A percentile compares a stretch with the other conserved stretches of the same genome.
These are phyloP conservation scores for Limonium bicolor DNA, from an alignment of 148 eudicot genomes.

Conservation along the genomic window DNA sequence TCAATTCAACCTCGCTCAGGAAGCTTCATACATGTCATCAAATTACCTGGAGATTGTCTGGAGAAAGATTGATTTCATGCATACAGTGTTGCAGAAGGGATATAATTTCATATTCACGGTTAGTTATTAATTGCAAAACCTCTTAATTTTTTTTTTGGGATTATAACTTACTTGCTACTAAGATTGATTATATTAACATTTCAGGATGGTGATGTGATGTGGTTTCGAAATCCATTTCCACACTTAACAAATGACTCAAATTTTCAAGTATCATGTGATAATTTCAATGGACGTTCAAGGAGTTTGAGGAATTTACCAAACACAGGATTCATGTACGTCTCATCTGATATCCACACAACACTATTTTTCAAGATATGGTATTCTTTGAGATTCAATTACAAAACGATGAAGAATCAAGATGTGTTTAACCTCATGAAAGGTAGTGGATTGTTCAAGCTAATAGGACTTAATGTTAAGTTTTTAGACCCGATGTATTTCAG, in stretches of 20 bases:
- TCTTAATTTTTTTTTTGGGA: neutral
- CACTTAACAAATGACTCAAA: slow-evolving; percentile 35
- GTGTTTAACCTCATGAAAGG: slow-evolving; percentile 27
- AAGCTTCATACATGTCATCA: slow-evolving; percentile 19
- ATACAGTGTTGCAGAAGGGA: slow-evolving; percentile 12
- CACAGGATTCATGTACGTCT: slow-evolving; percentile 45
- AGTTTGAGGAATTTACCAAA: slow-evolving; percentile 35
- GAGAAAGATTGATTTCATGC: slow-evolving; percentile 15
- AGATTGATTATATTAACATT: neutral
- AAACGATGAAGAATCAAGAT: slow-evolving; percentile 40
- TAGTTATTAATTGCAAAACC: neutral
- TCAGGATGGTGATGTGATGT: slow-evolving; percentile 60
- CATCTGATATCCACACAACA: slow-evolving; percentile 30
- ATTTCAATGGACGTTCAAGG: slow-evolving; percentile 23
- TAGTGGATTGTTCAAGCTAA: slow-evolving; percentile 18
- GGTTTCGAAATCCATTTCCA: slow-evolving; percentile 54
- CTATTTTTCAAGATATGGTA: slow-evolving; percentile 43
- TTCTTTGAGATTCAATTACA: slow-evolving; percentile 17
- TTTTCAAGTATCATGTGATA: slow-evolving; percentile 55
- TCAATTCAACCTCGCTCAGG: slow-evolving; percentile 10
- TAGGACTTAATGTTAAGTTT: slow-evolving; percentile 37
- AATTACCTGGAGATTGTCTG: slow-evolving; percentile 18
- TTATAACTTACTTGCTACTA: neutral
- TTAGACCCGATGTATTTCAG: slow-evolving; percentile 42
- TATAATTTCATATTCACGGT: slow-evolving; percentile 22